Evolutionary conservation across 108 stramenopile genomes (phyloP), one percentile per base, ranked within the genome.

Genomic region (Cyclotella sp.): DNA sequence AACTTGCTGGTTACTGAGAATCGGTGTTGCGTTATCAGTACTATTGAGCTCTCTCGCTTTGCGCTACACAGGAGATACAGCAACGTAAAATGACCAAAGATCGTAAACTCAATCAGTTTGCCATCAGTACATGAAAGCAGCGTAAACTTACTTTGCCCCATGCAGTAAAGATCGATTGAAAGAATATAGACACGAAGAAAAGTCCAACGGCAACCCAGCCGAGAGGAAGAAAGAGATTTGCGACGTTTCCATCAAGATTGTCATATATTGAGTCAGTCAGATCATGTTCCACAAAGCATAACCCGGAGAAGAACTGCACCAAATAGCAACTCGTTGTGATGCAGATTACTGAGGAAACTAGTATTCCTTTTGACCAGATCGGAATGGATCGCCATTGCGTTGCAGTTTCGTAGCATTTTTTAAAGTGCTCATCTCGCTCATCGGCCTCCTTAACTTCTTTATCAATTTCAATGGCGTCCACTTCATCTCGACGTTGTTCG

Each of bases 381-480:
- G 86, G 83, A 22, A 87, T 26, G 19, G 47, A 21, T n/a, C 40
- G 41, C 86, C 86, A 87, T 55, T 71, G 72, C 11, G 86, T 87
- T 27, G 78, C 84, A 14, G 61, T 58, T 3, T 63, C 13, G 63
- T 85, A 87, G 34, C 79, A 83, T 42, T 81, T 61, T n/a, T 54
- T 72, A 43, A 86, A 59, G 34, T 83, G 57, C 26, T 84, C 83
- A 42, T 84, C 83, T 68, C 67, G 81, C 13, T 81, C 73, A 59
- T 86, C 86, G n/a, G 70, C 68, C 39, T 72, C 83, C 57, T 77
- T 81, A n/a, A 86, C 86, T 66, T 86, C 83, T 60, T 81, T 30
- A 49, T 86, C 86, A n/a, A 75, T 68, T 68, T 68, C 68, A 22
- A 85, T 74, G 24, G 66, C 82, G 29, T 76, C 73, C 16, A 89